Evolutionary conservation across 2,329 filamentous ascomycete genomes (phyloP), one percentile per base, ranked within the genome.

Genomic region (Teratosphaeria zuluensis): DNA sequence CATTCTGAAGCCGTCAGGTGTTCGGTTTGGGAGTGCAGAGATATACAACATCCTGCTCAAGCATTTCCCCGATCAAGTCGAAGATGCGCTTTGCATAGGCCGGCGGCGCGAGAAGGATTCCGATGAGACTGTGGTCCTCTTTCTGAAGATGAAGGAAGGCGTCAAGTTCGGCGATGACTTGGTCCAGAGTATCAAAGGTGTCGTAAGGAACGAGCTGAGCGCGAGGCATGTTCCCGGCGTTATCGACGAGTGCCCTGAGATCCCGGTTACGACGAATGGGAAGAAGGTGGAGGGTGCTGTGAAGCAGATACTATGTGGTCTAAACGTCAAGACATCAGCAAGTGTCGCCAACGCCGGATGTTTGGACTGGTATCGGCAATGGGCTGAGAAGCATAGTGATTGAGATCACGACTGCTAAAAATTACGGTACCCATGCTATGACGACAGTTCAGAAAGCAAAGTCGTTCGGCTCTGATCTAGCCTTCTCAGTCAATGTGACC

Each of bases 231-330:
- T 97, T 0, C 92, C 92, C 0, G 87, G 84, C 0, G 77, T 96
- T 0, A 80, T 97, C 19, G 89, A 92, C 64, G 85, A 89, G 71
- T 92, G 88, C 62, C 85, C 86, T 0, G 91, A 92, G 42, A 94
- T 99, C 19, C 94, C 92, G 0, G 86, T 92, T 65, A 97, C 94
- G 16, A 86, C 86, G 2, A 99, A 99, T 69, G 92, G 92, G 56
- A 99, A 99, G 79, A 99, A 97, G 85, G 90, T 99, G 60, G 92
- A 99, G 73, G 91, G 95, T 54, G 90, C 90, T 0, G 92, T 97
- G 5, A 97, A 97, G 78, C 92, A 96, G 75, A 96, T 97, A 52
- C 76, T 99, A 1, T 95, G 90, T 31, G 92, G 92, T 0, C 77
- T 92, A 74, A 84, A 89, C 56, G 85, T 96, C 64, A 92, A 91